Percentiles rank a stretch among this genome's conserved stretches.
Conservation (phyloP, 2,329 filamentous ascomycete species). For the Aspergillus versicolor region DNA sequence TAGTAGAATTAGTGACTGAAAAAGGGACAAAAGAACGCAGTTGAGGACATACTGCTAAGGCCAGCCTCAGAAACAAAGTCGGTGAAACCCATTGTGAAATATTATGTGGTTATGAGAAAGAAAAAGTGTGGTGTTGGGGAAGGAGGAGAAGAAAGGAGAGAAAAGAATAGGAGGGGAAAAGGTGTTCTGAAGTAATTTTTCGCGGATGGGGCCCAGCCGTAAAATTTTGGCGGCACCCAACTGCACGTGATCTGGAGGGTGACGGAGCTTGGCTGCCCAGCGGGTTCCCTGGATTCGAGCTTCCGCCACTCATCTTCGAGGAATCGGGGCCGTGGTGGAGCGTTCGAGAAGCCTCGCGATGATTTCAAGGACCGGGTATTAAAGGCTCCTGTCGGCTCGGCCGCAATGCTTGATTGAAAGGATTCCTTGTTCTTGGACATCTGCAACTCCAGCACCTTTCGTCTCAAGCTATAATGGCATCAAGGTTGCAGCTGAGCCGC, state of each 20-base stretch:
- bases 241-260: conserved; percentile 31
- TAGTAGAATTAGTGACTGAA: conserved; percentile 33
- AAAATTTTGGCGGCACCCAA: conserved; percentile 22
- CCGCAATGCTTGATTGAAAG: not conserved
- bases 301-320: conserved; percentile 30
- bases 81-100: conserved; percentile 63
- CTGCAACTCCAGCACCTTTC: not conserved
- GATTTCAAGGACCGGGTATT: conserved; percentile 13
- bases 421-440: not conserved
- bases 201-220: conserved; percentile 18
- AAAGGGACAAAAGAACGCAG: conserved; percentile 20
- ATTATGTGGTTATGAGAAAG: conserved; percentile 20
- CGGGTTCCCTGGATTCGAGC: conserved; percentile 21
- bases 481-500: conserved; percentile 33
- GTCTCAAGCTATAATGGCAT: conserved; percentile 28
- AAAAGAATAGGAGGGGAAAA: conserved; percentile 30
- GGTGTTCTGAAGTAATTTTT: conserved; percentile 34
- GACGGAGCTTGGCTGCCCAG: conserved; percentile 30
- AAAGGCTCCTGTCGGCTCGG: conserved; percentile 9
- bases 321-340: conserved; percentile 25
- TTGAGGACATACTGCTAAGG: conserved; percentile 54
- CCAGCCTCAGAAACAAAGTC: conserved; percentile 64
- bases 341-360: conserved; percentile 32
- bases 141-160: conserved; percentile 24
- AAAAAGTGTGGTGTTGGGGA: conserved; percentile 14